Conservation (phyloP, 2,329 filamentous ascomycete species). For the Penicillium sp. region DNA sequence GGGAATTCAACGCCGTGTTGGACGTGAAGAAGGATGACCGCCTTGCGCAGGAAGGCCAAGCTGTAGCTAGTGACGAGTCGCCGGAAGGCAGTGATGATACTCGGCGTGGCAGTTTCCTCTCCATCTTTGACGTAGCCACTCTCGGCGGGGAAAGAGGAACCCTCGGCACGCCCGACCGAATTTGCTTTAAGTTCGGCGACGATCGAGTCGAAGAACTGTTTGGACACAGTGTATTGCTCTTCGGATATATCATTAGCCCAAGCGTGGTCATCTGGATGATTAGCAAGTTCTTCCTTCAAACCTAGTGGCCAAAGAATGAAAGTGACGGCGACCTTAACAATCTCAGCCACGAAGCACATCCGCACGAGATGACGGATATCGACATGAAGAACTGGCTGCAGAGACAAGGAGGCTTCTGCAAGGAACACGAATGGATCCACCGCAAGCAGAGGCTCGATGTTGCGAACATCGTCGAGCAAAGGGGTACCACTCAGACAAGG, state of each 20-base stretch:
- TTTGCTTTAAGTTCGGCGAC: slow-evolving; percentile 37
- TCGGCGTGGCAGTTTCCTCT: slow-evolving; percentile 34
- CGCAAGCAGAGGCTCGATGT: slow-evolving; percentile 40
- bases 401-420: slow-evolving; percentile 68
- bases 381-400: slow-evolving; percentile 63
- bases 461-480: slow-evolving; percentile 35
- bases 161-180: slow-evolving; percentile 34
- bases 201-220: slow-evolving; percentile 39
- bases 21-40: slow-evolving; percentile 76
- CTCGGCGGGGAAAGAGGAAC: slow-evolving; percentile 36
- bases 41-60: slow-evolving; percentile 84
- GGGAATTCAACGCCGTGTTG: slow-evolving; percentile 87
- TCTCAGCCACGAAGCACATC: slow-evolving; percentile 84
- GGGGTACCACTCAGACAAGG: slow-evolving; percentile 36
- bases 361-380: slow-evolving; percentile 77
- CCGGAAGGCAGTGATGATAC: slow-evolving; percentile 33
- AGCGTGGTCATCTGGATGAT: slow-evolving; percentile 29
- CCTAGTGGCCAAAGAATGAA: slow-evolving; percentile 45
- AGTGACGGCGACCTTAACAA: slow-evolving; percentile 71
- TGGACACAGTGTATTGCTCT: slow-evolving; percentile 29
- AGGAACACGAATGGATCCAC: slow-evolving; percentile 58
- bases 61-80: slow-evolving; percentile 70
- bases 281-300: slow-evolving; percentile 34
- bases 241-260: slow-evolving; percentile 28
- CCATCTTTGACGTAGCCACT: slow-evolving; percentile 40